Percentiles rank a stretch among this genome's conserved stretches.
Conservation (phyloP, 2,329 filamentous ascomycete genomes). For the Daldinia sp. region DNA sequence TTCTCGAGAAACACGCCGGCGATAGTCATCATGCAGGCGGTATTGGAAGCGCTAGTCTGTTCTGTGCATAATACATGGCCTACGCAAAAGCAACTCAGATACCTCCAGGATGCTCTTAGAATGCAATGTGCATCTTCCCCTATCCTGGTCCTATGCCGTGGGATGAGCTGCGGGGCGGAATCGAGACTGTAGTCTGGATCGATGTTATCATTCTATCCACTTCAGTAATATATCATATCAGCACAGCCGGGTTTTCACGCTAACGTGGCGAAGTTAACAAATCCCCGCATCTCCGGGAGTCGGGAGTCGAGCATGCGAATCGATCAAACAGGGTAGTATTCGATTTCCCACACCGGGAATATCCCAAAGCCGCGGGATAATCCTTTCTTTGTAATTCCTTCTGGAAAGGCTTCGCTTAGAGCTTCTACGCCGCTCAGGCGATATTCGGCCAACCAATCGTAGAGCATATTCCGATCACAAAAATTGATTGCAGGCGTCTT, state of each 20-base stretch:
- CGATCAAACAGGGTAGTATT: slow-evolving; percentile 1
- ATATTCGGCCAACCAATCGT: background rate
- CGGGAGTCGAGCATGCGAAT: background rate
- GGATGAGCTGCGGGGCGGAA: background rate
- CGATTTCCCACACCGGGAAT: background rate
- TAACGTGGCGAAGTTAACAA: background rate
- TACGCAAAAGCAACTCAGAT: too few species aligned
- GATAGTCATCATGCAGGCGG: background rate
- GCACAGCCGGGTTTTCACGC: background rate
- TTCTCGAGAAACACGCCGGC: background rate
- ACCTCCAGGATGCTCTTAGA: background rate
- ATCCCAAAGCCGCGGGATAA: background rate
- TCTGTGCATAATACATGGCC: background rate
- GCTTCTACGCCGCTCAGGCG: background rate
- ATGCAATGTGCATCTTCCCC: background rate
- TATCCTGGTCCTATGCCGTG: background rate
- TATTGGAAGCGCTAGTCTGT: background rate
- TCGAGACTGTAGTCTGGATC: background rate
- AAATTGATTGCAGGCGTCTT: background rate
- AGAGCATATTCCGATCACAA: background rate
- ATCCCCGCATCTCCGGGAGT: slow-evolving; percentile 2
- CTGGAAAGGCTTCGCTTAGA: background rate
- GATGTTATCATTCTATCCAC: background rate
- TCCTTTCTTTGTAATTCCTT: background rate
- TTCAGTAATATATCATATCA: background rate